These are phyloP conservation scores for Rosa hybrid DNA, from an alignment of 331 rosid genomes.

Conservation along the genomic window DNA sequence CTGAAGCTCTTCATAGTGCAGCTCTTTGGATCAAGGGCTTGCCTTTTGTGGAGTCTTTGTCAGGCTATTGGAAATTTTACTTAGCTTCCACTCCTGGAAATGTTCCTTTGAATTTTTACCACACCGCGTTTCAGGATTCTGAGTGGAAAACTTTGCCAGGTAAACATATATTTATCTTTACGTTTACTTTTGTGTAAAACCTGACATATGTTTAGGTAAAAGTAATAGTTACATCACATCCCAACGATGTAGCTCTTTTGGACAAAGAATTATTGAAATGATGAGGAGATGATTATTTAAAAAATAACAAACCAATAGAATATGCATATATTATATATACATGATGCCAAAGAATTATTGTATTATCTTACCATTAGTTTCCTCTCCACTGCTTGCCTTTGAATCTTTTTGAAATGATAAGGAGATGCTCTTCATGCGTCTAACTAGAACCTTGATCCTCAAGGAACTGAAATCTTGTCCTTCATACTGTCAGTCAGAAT, in stretches of 20 bases:
- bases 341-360: background rate
- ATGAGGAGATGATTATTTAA: too few relatives aligned
- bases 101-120: slow-evolving; percentile 67
- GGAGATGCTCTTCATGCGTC: too few relatives aligned
- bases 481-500: too few relatives aligned
- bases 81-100: slow-evolving; percentile 61
- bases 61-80: slow-evolving; percentile 88
- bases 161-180: slow-evolving; percentile 27
- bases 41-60: slow-evolving; percentile 82
- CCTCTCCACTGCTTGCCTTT: background rate
- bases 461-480: too few relatives aligned
- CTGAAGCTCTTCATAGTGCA: slow-evolving; percentile 75
- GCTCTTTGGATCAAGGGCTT: slow-evolving; percentile 76
- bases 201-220: background rate
- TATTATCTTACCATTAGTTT: background rate
- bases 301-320: background rate
- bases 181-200: background rate
- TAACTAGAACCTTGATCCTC: too few relatives aligned
- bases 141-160: slow-evolving; percentile 84
- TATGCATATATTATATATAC: background rate
- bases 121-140: slow-evolving; percentile 54
- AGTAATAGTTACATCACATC: background rate
- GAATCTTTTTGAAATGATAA: too few relatives aligned
- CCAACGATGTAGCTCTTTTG: background rate
- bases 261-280: too few relatives aligned